A percentile compares a stretch with the other conserved stretches of the same genome.
These are phyloP conservation scores for Backusella macrospora DNA, from an alignment of 192 early-diverging fungal genomes.

Conservation along the genomic window DNA sequence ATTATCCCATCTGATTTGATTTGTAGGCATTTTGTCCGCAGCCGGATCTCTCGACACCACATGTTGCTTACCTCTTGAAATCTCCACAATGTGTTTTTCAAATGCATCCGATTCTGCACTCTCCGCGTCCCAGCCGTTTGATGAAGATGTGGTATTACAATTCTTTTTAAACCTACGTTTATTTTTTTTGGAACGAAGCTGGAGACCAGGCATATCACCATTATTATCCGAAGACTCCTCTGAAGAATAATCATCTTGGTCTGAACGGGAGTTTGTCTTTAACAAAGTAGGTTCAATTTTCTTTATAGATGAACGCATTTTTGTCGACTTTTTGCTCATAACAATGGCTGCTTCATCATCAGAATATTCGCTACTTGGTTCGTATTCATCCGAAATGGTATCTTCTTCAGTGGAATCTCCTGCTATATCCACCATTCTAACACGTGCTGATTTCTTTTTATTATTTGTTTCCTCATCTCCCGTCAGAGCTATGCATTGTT, in stretches of 20 bases:
- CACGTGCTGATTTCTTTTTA: background rate
- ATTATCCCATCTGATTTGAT: background rate
- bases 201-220: background rate
- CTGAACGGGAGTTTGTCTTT: conserved; percentile 17
- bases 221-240: background rate
- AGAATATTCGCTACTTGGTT: conserved; percentile 7
- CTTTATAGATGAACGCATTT: conserved; percentile 16
- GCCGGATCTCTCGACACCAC: background rate
- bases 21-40: conserved; percentile 8
- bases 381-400: conserved; percentile 10
- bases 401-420: background rate
- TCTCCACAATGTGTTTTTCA: background rate
- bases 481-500: conserved; percentile 55
- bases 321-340: background rate
- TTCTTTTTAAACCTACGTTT: background rate
- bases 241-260: conserved; percentile 8
- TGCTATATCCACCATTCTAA: background rate
- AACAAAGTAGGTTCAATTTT: conserved; percentile 20
- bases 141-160: background rate
- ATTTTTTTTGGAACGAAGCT: background rate
- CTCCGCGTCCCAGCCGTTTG: background rate
- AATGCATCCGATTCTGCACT: conserved; percentile 20
- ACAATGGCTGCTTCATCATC: background rate
- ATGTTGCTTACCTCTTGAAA: conserved; percentile 9
- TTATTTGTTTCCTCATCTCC: conserved; percentile 29